A percentile compares a stretch with the other conserved stretches of the same genome.
These are phyloP conservation scores for Erodium texanum DNA, from an alignment of 441 rosid genomes.

Conservation along the genomic window DNA sequence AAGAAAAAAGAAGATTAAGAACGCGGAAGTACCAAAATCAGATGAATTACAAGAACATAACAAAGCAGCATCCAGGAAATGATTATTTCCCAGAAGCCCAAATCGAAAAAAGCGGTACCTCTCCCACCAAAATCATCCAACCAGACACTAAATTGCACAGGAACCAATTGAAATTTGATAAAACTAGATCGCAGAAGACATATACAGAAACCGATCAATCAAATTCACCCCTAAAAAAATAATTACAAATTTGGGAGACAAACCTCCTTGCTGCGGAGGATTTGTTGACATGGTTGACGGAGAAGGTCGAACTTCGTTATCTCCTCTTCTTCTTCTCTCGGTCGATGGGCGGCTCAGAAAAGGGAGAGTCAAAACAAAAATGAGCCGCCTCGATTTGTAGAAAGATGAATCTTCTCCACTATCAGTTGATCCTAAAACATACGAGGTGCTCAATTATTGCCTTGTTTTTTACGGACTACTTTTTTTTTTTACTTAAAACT, in stretches of 20 bases:
- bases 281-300: not conserved
- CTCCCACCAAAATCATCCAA: not conserved
- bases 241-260: not conserved
- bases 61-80: not conserved
- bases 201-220: not conserved
- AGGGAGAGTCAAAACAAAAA: not conserved
- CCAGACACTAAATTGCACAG: not conserved
- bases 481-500: too few relatives aligned
- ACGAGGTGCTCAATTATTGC: not conserved
- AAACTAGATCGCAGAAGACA: not conserved
- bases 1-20: too few relatives aligned
- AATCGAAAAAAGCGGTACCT: too few relatives aligned
- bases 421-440: not conserved
- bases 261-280: conserved; percentile 1
- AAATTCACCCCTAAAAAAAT: not conserved
- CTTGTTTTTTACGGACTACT: not conserved
- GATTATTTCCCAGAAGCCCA: not conserved
- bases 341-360: not conserved
- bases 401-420: not conserved
- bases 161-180: not conserved
- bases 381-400: not conserved
- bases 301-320: not conserved
- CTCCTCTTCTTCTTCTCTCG: not conserved
- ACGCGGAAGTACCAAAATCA: not conserved
- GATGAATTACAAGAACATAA: not conserved